Conservation (phyloP, 169 alveolate species). For the Theileria annulata region DNA sequence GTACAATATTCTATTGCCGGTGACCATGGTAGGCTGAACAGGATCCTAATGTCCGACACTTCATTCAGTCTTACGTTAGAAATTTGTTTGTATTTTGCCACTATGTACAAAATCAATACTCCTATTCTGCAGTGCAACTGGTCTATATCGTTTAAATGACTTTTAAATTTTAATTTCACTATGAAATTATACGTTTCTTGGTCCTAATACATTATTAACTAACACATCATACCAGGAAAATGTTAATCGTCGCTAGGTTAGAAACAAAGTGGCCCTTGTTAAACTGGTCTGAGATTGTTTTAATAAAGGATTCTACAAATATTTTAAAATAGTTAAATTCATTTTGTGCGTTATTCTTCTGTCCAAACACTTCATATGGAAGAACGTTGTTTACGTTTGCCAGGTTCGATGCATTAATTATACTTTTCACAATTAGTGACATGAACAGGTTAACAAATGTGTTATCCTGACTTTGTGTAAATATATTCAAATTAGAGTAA, state of each 20-base stretch:
- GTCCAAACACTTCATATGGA: neutral
- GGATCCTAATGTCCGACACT: slow-evolving; percentile 26
- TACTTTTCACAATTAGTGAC: neutral
- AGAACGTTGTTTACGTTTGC: neutral
- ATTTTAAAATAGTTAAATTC: neutral
- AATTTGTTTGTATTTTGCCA: slow-evolving; percentile 49
- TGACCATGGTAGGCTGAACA: slow-evolving; percentile 60
- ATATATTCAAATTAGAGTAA: neutral
- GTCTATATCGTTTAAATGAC: neutral
- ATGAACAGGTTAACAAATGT: slow-evolving; percentile 11
- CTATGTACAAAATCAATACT: slow-evolving; percentile 26
- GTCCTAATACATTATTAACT: slow-evolving; percentile 14
- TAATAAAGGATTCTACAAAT: slow-evolving; percentile 3
- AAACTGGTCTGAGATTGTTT: neutral
- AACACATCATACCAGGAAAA: slow-evolving; percentile 1
- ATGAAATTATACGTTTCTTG: slow-evolving; percentile 29
- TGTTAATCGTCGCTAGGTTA: neutral
- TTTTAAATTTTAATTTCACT: slow-evolving; percentile 10
- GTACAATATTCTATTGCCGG: slow-evolving; percentile 48
- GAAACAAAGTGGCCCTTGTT: neutral
- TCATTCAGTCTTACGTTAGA: slow-evolving; percentile 42
- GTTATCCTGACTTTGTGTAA: neutral
- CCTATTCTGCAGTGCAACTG: slow-evolving; percentile 47
- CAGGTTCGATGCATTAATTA: neutral
- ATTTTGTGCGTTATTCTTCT: neutral